Evolutionary conservation across 192 early-diverging fungal genomes (phyloP), one percentile per base, ranked within the genome.

Genomic region (Backusella mclennaniae): DNA sequence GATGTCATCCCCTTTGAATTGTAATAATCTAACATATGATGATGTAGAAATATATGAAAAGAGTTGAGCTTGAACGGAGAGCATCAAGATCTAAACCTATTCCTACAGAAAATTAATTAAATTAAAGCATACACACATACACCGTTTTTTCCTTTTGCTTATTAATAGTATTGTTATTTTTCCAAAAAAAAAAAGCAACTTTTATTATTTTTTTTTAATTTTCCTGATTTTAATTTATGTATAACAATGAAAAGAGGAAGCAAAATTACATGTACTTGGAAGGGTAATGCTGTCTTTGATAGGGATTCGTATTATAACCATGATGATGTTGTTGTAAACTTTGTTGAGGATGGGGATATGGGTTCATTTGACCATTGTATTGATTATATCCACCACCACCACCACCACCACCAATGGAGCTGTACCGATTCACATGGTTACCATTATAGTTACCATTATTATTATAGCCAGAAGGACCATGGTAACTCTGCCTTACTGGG

Each of bases 11-110:
- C 41, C 7, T 75, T 41, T 38, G 6, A 26, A 14, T 33, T n/a
- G 41, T 35, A 46, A 19, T n/a, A 26, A 39, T 31, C n/a, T 35
- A 35, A 73, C 52, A 26, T 52, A 35, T 52, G 3, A 9, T 69
- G 4, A 69, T 31, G 11, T 69, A 76, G 75, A 46, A 76, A 76
- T 76, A 70, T 29, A 76, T 76, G 75, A 69, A 70, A 33, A 69
- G 12, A 21, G 66, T 39, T 14, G 75, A 76, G 31, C n/a, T 76
- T 42, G 75, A 76, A 29, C 66, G 75, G 17, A 76, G 19, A 69
- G 75, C 68, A 17, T 76, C 75, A 52, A 46, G 35, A 70, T 26
- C 74, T 39, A 42, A 52, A 38, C 74, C 29, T 29, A 33, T 44
- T 35, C 52, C 17, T 26, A 17, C 33, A 42, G 15, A 44, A 75